A percentile compares a stretch with the other conserved stretches of the same genome.
These are phyloP conservation scores for Neurospora terricola DNA, from an alignment of 495 filamentous ascomycete genomes.

Conservation along the genomic window DNA sequence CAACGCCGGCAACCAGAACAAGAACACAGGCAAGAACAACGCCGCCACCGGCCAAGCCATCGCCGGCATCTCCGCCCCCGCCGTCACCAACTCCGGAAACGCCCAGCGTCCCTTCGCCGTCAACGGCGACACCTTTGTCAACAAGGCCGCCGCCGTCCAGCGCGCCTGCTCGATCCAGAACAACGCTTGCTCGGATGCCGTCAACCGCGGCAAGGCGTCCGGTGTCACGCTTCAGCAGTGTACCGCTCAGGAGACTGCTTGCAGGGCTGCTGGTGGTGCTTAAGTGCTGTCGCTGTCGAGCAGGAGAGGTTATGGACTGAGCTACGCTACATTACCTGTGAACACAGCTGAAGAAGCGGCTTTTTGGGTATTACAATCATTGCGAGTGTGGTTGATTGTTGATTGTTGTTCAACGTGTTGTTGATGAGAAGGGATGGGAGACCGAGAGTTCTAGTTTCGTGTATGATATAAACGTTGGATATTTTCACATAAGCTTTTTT, in stretches of 20 bases:
- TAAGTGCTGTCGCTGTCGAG: background rate
- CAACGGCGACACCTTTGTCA: conserved; percentile 41
- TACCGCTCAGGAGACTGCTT: conserved; percentile 30
- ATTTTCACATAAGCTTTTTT: background rate
- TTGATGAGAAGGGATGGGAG: background rate
- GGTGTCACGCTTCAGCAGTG: conserved; percentile 32
- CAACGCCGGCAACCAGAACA: conserved; percentile 1
- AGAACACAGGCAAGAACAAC: background rate
- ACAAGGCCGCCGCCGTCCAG: conserved; percentile 30
- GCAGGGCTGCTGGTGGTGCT: conserved; percentile 15
- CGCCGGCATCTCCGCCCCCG: conserved; percentile 25
- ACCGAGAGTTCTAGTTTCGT: background rate
- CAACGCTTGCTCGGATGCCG: conserved; percentile 39
- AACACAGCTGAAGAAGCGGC: too few species aligned
- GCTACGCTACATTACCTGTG: too few species aligned
- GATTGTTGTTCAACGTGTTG: background rate
- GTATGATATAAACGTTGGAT: background rate
- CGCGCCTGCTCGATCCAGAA: conserved; percentile 38
- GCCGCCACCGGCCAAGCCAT: conserved; percentile 12
- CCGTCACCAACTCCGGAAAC: conserved; percentile 30
- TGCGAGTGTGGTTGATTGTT: background rate
- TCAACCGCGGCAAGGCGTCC: conserved; percentile 25
- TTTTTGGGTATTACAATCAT: background rate
- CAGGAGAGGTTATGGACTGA: background rate
- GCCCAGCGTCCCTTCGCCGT: conserved; percentile 38